These are phyloP conservation scores for Aureobasidium sp. DNA, from an alignment of 2,329 filamentous ascomycete species.

Conservation along the genomic window DNA sequence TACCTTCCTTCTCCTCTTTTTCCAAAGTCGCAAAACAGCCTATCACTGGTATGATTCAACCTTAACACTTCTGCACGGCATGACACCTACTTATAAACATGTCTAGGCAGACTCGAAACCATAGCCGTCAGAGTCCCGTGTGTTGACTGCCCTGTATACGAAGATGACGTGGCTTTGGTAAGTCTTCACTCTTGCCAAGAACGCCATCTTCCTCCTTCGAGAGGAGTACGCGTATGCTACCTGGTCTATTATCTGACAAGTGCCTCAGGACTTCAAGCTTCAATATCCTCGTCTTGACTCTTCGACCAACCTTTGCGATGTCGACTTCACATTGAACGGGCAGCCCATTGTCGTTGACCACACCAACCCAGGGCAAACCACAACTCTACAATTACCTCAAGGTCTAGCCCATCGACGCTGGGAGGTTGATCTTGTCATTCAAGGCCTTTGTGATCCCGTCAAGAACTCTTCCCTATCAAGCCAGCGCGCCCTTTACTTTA, in stretches of 20 bases:
- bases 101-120: constrained; percentile 14
- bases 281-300: constrained; percentile 13
- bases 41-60: not conserved
- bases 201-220: not conserved
- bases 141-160: constrained; percentile 20
- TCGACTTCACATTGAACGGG: constrained; percentile 20
- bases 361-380: not conserved
- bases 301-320: constrained; percentile 17
- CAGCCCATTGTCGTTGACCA: constrained; percentile 6
- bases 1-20: constrained; percentile 13
- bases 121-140: constrained; percentile 24
- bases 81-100: not conserved
- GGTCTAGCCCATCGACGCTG: constrained; percentile 5
- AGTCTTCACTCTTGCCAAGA: constrained; percentile 20
- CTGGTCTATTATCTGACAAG: constrained; percentile 11
- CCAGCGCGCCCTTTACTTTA: constrained; percentile 17
- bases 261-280: constrained; percentile 20
- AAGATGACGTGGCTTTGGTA: constrained; percentile 27
- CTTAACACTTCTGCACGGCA: not conserved
- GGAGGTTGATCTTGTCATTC: constrained; percentile 17
- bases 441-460: constrained; percentile 9
- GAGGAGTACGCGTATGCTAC: not conserved
- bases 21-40: constrained; percentile 1
- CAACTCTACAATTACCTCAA: constrained; percentile 15
- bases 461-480: not conserved